Percentiles rank a stretch among this genome's conserved stretches.
Evolutionary conservation across 2,329 filamentous ascomycete species (phyloP).

Genomic region (Elsinoe fawcettii): DNA sequence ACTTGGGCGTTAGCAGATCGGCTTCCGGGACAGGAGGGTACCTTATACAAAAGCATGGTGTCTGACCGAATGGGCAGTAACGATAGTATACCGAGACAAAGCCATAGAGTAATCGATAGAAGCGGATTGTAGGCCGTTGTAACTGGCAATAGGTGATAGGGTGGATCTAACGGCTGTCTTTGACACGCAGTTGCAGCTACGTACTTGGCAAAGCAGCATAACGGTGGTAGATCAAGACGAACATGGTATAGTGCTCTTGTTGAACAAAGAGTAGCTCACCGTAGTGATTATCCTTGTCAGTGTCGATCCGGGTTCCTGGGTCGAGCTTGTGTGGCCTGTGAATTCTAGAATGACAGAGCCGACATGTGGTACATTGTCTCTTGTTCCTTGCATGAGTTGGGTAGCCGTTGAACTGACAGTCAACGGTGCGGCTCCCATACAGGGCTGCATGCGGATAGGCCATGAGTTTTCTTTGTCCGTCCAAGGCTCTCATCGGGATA

Average conservation of each 20-base stretch:
- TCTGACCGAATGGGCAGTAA: conserved; percentile 4
- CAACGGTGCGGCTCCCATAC: conserved; percentile 8
- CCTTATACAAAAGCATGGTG: conserved; percentile 14
- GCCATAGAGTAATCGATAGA: conserved; percentile 15
- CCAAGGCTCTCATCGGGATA: not conserved
- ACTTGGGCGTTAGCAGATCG: conserved; percentile 13
- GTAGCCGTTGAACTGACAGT: conserved; percentile 10
- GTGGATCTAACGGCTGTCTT: conserved; percentile 15
- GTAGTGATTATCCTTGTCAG: not conserved
- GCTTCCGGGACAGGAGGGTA: conserved; percentile 5
- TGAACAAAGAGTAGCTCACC: conserved; percentile 9
- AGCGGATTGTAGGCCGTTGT: conserved; percentile 10
- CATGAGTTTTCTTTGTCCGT: conserved; percentile 5
- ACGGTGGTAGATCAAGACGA: not conserved
- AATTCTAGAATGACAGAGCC: not conserved
- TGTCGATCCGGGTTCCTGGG: not conserved
- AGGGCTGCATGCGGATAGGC: conserved; percentile 9
- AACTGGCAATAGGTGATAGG: conserved; percentile 15
- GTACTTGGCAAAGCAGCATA: conserved; percentile 10
- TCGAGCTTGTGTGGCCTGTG: not conserved
- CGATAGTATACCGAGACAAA: conserved; percentile 16
- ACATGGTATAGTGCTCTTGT: conserved; percentile 1
- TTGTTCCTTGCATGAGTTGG: conserved; percentile 6
- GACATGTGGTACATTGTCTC: conserved; percentile 10
- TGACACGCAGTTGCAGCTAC: conserved; percentile 13